Evolutionary conservation across 495 filamentous ascomycete species (phyloP).

Genomic region (Penicillium robsamsonii): DNA sequence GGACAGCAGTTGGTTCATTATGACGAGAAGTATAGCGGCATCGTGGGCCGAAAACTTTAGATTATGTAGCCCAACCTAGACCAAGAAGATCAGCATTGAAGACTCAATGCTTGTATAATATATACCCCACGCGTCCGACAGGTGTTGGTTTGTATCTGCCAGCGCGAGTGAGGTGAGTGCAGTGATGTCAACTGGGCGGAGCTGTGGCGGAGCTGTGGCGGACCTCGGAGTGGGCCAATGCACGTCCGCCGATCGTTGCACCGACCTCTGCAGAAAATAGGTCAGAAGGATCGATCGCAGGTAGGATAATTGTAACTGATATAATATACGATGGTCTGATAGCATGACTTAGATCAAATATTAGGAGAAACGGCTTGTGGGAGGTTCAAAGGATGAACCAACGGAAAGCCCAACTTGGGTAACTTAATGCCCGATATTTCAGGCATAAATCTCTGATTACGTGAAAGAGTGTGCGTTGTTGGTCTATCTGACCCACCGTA

Average conservation of each 20-base stretch:
- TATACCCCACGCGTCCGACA: background rate
- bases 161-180: constrained; percentile 20
- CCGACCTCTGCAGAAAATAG: background rate
- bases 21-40: constrained; percentile 28
- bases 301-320: background rate
- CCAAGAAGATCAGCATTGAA: background rate
- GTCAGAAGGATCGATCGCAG: background rate
- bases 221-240: constrained; percentile 24
- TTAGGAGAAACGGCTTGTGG: background rate
- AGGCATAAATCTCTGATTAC: constrained; percentile 11
- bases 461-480: constrained; percentile 18
- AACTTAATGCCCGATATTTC: background rate
- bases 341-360: background rate
- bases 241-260: constrained; percentile 9
- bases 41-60: constrained; percentile 22
- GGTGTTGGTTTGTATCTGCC: constrained; percentile 4
- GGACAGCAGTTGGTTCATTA: constrained; percentile 25
- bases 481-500: constrained; percentile 22
- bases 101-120: background rate
- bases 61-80: background rate
- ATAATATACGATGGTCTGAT: background rate
- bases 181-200: constrained; percentile 30
- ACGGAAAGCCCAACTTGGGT: background rate
- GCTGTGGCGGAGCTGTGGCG: constrained; percentile 14
- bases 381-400: background rate